These are phyloP conservation scores for Fusarium mundagurra DNA, from an alignment of 2,329 filamentous ascomycete genomes.

Conservation along the genomic window DNA sequence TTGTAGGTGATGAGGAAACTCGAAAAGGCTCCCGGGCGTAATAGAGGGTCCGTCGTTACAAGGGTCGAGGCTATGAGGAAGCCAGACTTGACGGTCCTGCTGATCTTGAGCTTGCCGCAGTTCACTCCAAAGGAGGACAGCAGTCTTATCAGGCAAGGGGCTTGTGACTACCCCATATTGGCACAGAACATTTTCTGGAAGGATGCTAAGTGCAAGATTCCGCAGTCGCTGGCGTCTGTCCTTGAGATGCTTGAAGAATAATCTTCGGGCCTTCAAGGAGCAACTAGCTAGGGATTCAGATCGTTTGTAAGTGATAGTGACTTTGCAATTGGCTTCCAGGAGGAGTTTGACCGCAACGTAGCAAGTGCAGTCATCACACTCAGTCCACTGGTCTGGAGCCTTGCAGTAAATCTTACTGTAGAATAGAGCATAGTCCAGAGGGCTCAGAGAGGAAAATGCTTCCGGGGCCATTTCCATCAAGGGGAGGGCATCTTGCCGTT, in stretches of 20 bases:
- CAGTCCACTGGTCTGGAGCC: neutral
- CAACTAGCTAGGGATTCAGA: neutral
- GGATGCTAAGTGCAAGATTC: fast-evolving
- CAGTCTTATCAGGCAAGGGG: neutral
- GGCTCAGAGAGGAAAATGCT: too few species aligned
- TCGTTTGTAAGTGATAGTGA: fast-evolving
- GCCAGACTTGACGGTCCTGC: too few species aligned
- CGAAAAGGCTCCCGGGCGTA: too few species aligned
- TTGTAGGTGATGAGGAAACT: too few species aligned
- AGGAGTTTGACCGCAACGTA: neutral
- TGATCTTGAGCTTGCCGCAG: neutral
- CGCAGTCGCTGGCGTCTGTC: neutral
- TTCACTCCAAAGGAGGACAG: neutral
- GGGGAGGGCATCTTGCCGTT: neutral
- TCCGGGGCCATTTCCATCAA: too few species aligned
- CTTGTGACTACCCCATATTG: neutral
- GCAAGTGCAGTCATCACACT: neutral
- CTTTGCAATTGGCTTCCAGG: neutral
- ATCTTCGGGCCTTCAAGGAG: neutral
- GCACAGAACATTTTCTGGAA: fast-evolving
- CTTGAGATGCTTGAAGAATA: neutral
- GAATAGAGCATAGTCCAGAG: neutral
- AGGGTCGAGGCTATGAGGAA: too few species aligned
- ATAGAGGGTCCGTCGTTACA: too few species aligned
- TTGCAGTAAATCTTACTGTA: neutral